Evolutionary conservation across 225 moss, liverwort and hornwort genomes (phyloP), one percentile per base, ranked within the genome.

Genomic region (Rhytidiadelphus loreus): DNA sequence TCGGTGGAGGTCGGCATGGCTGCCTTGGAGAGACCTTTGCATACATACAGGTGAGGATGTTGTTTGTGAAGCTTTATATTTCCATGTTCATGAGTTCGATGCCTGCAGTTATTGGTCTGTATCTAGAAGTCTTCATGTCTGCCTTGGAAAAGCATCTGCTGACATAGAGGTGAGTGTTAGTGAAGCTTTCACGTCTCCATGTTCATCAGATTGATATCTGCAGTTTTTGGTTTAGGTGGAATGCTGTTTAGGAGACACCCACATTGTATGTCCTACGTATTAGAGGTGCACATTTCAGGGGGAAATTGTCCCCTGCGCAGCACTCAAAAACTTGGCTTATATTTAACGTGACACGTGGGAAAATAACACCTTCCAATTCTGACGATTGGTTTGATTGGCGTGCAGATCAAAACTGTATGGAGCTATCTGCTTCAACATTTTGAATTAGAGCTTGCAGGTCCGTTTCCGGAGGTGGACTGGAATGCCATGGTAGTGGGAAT

Each of bases 1-100:
- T 99, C 60, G 99, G 99, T 87, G 99, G 99, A 50, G 99, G 99
- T 29, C 95, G 99, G 77, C 99, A 97, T 78, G 99, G 99, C 57
- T 99, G 99, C 87, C 92, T 99, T 53, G 99, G 99, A 48, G 99
- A 99, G 88, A 97, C 95, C 21, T 99, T 99, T 83, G 99, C 99
- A 8, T 99, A 95, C 89, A 97, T 99, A 96, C 99, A 99, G 93
- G 95, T 99, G 65, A 93, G 90, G 72, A 24, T 69, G 61, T 21
- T 61, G 50, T 81, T 60, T 52, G 44, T 53, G 63, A 56, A 52
- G 43, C 73, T 86, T 55, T 61, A 16, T 39, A 12, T 82, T 85
- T 85, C n/a, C 37, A 39, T 84, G 71, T 39, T 18, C 69, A 39
- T 30, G 68, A 68, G 29, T 83, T 81, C 46, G 68, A 81, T 84